Base-by-base conservation (phyloP, 257 asterid genomes). In the Solanum clarkiae region DNA sequence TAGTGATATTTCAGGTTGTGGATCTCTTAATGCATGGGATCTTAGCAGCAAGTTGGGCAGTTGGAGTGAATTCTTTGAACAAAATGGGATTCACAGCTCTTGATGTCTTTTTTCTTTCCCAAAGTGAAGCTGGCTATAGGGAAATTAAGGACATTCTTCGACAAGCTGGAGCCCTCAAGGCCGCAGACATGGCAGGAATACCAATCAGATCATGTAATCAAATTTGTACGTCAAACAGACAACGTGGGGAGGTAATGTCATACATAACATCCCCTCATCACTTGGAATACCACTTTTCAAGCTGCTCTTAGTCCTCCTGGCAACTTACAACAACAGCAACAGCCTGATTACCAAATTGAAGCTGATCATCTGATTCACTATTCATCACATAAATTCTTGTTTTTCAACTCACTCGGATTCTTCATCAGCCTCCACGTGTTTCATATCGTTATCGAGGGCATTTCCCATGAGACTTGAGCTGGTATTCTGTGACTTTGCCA, bases 271-370 rank as follows among this genome's bases (percentile, higher is more conserved):
- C 10, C 49, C 51, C 49, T 15, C 24, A 36, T 68, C 7, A 14
- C 49, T 32, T 15, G 45, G 40, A 36, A 36, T 29, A 2, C 32
- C 32, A 91, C 97, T 1, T 93, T 89, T 60, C 93, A 90, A 84
- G 93, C 92, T 0, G 91, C 90, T 42, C 93, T 93, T 29, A 92
- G 88, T 80, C 97, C 95, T n/a, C 95, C 97, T 0, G 93, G 93
- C 0, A 93, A 94, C 18, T 88, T 90, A 6, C 89, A 94, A 93
- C 91, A 94, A 91, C 91, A 92, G 60, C 94, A 92, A 4, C 79
- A 69, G 53, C 16, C 79, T 5, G 88, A 89, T 60, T 59, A 26
- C 65, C 42, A 17, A 24, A 75, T 26, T 14, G 72, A 26, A 65
- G n/a, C 88, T 59, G 82, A 83, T 59, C 20, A 42, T 0, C 22